Conservation (phyloP, 148 eudicot genomes). For the Salicornia ramosissima region DNA sequence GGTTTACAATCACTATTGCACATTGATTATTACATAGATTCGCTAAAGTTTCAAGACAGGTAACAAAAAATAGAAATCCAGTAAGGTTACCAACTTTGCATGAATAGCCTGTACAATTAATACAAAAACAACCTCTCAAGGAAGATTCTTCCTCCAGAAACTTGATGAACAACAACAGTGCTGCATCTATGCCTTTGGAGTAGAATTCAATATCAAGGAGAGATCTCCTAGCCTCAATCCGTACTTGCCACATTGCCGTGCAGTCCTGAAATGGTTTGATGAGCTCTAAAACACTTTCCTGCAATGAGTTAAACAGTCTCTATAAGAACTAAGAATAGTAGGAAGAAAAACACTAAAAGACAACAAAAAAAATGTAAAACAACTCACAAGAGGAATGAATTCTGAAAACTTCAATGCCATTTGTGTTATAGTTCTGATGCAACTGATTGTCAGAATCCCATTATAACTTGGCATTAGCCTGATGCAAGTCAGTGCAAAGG, state of each 20-base stretch:
- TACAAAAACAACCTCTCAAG: constrained; percentile 56
- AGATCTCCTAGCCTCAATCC: constrained; percentile 80
- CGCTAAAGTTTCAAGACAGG: too few relatives aligned
- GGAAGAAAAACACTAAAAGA: not conserved
- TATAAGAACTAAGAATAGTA: constrained; percentile 13
- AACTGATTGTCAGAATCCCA: constrained; percentile 75
- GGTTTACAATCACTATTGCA: not conserved
- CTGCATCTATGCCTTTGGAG: constrained; percentile 66
- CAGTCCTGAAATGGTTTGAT: constrained; percentile 63
- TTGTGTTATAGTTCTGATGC: constrained; percentile 80
- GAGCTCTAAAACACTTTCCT: constrained; percentile 60
- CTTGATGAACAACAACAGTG: constrained; percentile 59
- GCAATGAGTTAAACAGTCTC: constrained; percentile 23
- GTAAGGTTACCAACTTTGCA: not conserved
- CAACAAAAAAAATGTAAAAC: constrained; percentile 9
- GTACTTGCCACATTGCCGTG: constrained; percentile 65
- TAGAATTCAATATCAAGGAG: constrained; percentile 88
- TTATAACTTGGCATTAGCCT: constrained; percentile 99
- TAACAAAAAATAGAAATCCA: not conserved
- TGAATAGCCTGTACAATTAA: not conserved
- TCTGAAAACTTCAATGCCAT: constrained; percentile 83
- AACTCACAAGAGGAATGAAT: constrained; percentile 63
- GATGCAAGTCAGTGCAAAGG: constrained; percentile 24
- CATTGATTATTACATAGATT: too few relatives aligned
- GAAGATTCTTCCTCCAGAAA: constrained; percentile 73